Evolutionary conservation across 2,329 filamentous ascomycete genomes (phyloP), one percentile per base, ranked within the genome.

Genomic region (Rhinocladiella mackenziei): DNA sequence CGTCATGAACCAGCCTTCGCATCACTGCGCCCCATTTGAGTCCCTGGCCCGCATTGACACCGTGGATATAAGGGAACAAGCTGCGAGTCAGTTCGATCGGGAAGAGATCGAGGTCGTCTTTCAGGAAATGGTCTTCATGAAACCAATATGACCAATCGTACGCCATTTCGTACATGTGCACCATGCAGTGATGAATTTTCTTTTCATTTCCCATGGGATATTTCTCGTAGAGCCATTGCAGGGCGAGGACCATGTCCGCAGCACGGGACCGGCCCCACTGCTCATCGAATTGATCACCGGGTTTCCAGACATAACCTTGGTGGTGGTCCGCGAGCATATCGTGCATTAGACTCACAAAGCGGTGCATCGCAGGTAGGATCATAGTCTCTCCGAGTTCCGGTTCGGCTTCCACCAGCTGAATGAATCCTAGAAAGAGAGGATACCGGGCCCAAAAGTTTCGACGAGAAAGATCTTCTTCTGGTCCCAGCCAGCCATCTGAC

Each of bases 401-500:
- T 49, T 77, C 72, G 3, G 69, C 69, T 17, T 74, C 65, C 54
- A 72, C 70, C 52, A 62, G 51, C 45, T 64, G 63, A 9, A 65
- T 72, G 43, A 77, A 53, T 2, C 74, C 76, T 7, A 77, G 62
- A 36, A 75, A 66, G 8, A 77, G 61, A 10, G 73, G 68, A 51
- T 68, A 73, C 10, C 75, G 62, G 4, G 68, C 76, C 77, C 76
- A 79, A 31, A 80, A 65, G 26, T 74, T 70, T 38, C 75, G 61
- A 13, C 62, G 65, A 5, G 64, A 55, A 2, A 63, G 53, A 1
- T 60, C 66, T 1, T 51, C 67, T 60, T 79, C 76, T 0, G 74
- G 74, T 0, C 77, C 76, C 13, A 80, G 58, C 77, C 77, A 81
- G 5, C 77, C 77, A 62, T 81, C 77, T 1, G 55, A 49, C 20